Evolutionary conservation across 768 basidiomycete genomes (phyloP), one percentile per base, ranked within the genome.

Genomic region (Amylocystis lapponica): DNA sequence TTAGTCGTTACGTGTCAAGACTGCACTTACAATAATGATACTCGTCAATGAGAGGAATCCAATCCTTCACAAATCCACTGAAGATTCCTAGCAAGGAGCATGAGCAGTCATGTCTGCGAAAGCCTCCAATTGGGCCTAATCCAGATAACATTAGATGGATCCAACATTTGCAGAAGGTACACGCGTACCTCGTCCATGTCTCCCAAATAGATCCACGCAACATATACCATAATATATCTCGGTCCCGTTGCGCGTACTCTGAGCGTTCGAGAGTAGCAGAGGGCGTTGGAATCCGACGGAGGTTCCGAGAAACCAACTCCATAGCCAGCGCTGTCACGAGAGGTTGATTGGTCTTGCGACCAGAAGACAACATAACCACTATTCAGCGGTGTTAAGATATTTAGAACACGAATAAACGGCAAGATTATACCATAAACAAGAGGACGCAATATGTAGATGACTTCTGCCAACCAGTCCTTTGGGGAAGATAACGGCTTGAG

Each of bases 41-140:
- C 57, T 87, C 86, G 59, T 92, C 80, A 47, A 92, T 86, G 59
- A 92, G 66, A 16, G 88, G 90, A 50, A 92, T 79, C 89, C 90
- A 92, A 55, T 90, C 88, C 50, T 78, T 81, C 45, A 88, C 59
- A 45, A 92, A 65, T 20, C 80, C 76, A 50, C 86, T 71, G 30
- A 88, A 62, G 36, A 89, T 58, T n/a, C 81, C 77, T 21, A 92
- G 55, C 21, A 90, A 39, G 87, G 87, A 34, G 70, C 71, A 43
- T 67, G 67, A 3, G 77, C 68, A 16, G 78, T 72, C 32, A 60
- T 67, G 48, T 76, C 65, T 25, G 77, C 79, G 49, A 90, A 65
- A 2, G 70, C 70, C 57, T 83, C 79, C 41, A 92, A 54, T 87
- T 90, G 20, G 86, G 86, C 50, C 89, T 90, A 54, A n/a, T 37